Evolutionary conservation across 2,329 filamentous ascomycete genomes (phyloP).

Genomic region (Sclerotinia sclerotiorum): DNA sequence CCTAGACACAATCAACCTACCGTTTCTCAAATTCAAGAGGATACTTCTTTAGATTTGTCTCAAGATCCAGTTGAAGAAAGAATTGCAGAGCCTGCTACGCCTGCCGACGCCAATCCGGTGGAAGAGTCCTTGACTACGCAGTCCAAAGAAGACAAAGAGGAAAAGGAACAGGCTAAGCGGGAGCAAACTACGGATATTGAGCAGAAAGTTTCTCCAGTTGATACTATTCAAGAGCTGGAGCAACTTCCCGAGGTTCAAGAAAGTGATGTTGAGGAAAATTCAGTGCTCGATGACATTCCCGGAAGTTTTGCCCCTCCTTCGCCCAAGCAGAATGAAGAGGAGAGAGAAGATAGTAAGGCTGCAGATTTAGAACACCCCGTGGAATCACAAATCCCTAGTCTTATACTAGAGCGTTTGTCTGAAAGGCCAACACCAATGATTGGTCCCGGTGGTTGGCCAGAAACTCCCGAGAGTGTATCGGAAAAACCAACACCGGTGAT

Average conservation of each 20-base stretch:
- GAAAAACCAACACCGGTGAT: constrained; percentile 30
- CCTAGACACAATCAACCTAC: constrained; percentile 2
- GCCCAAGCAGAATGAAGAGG: neutral
- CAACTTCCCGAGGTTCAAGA: neutral
- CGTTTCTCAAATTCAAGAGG: neutral
- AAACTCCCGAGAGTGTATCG: constrained; percentile 26
- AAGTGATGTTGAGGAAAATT: neutral
- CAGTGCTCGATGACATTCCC: neutral
- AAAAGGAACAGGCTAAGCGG: constrained; percentile 29
- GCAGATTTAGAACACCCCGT: neutral
- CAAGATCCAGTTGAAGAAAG: constrained; percentile 14
- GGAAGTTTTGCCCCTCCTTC: neutral
- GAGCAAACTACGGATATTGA: constrained; percentile 18
- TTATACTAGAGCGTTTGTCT: constrained; percentile 22
- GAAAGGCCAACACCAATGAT: constrained; percentile 30
- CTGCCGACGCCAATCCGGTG: constrained; percentile 6
- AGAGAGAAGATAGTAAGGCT: neutral
- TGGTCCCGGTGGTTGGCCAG: constrained; percentile 27
- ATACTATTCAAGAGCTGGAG: constrained; percentile 6
- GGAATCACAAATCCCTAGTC: constrained; percentile 18
- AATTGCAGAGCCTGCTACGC: constrained; percentile 7
- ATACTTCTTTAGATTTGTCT: neutral
- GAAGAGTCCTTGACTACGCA: constrained; percentile 17
- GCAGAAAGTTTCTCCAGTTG: neutral
- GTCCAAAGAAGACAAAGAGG: constrained; percentile 33